A percentile compares a stretch with the other conserved stretches of the same genome.
These are phyloP conservation scores for Aureobasidium sp. DNA, from an alignment of 2,329 filamentous ascomycete genomes.

Conservation along the genomic window DNA sequence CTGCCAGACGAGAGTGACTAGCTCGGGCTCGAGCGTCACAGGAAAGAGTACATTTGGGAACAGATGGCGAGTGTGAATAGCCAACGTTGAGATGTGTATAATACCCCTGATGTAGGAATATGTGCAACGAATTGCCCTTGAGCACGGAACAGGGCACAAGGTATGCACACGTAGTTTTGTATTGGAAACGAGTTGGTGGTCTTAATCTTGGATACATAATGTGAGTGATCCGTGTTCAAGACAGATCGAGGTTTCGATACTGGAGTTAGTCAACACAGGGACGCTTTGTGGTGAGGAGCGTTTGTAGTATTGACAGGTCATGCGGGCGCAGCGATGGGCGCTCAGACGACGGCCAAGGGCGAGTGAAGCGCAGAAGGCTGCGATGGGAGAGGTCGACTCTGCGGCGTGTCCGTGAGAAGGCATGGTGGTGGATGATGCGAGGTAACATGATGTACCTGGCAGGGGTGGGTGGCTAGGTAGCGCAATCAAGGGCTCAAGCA, in stretches of 20 bases:
- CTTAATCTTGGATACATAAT: background rate
- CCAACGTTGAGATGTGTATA: background rate
- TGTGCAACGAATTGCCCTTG: background rate
- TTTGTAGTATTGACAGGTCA: background rate
- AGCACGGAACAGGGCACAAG: background rate
- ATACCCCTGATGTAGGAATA: conserved; percentile 2
- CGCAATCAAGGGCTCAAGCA: conserved; percentile 19
- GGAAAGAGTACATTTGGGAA: background rate
- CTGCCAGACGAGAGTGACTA: conserved; percentile 12
- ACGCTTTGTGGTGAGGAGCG: background rate
- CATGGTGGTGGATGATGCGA: background rate
- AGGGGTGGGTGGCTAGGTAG: background rate
- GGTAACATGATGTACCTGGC: background rate
- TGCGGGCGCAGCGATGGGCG: too few species aligned
- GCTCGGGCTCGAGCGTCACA: too few species aligned
- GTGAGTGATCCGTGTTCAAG: background rate
- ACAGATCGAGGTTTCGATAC: background rate
- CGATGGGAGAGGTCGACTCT: background rate
- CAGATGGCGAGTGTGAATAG: background rate
- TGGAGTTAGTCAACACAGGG: background rate
- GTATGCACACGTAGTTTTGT: background rate
- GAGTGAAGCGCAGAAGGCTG: too few species aligned
- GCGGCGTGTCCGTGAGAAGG: background rate
- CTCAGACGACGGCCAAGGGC: background rate
- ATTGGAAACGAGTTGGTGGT: background rate